These are phyloP conservation scores for Trypanosoma melophagium DNA, from an alignment of 208 protist species.

Conservation along the genomic window DNA sequence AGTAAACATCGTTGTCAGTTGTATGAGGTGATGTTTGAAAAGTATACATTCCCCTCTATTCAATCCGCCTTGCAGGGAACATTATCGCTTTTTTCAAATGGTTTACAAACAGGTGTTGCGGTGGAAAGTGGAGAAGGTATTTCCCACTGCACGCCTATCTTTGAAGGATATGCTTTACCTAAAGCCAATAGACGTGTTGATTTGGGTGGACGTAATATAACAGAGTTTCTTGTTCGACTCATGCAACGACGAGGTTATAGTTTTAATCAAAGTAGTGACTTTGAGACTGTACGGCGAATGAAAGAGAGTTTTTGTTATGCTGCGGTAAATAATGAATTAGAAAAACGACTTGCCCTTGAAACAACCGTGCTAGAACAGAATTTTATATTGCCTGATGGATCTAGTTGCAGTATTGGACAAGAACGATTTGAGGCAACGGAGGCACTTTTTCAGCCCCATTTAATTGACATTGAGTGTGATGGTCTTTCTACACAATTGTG, in stretches of 20 bases:
- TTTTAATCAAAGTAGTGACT: slow-evolving; percentile 95
- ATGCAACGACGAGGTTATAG: slow-evolving; percentile 73
- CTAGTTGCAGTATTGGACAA: slow-evolving; percentile 84
- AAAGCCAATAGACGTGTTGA: slow-evolving; percentile 85
- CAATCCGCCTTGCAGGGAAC: slow-evolving; percentile 93
- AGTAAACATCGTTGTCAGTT: slow-evolving; percentile 89
- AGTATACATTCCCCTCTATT: slow-evolving; percentile 90
- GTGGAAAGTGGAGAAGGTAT: slow-evolving; percentile 98
- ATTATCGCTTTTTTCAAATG: slow-evolving; percentile 96
- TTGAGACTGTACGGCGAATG: slow-evolving; percentile 93
- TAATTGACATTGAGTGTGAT: slow-evolving; percentile 91
- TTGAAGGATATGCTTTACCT: slow-evolving; percentile 90
- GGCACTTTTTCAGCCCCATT: slow-evolving; percentile 94
- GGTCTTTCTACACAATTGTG: slow-evolving; percentile 93
- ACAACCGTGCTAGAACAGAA: slow-evolving; percentile 59
- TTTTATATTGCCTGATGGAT: slow-evolving; percentile 91
- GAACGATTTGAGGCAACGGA: slow-evolving; percentile 95
- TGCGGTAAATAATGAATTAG: slow-evolving; percentile 88
- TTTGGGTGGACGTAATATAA: slow-evolving; percentile 97
- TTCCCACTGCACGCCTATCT: slow-evolving; percentile 98
- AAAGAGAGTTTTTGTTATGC: slow-evolving; percentile 94
- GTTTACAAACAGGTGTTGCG: slow-evolving; percentile 95
- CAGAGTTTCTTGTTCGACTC: slow-evolving; percentile 94
- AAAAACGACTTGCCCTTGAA: slow-evolving; percentile 87
- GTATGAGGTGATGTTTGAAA: slow-evolving; percentile 96